phyloP scores from a whole-genome alignment of 169 alveolate species.

The Eimeria acervulina region DNA sequence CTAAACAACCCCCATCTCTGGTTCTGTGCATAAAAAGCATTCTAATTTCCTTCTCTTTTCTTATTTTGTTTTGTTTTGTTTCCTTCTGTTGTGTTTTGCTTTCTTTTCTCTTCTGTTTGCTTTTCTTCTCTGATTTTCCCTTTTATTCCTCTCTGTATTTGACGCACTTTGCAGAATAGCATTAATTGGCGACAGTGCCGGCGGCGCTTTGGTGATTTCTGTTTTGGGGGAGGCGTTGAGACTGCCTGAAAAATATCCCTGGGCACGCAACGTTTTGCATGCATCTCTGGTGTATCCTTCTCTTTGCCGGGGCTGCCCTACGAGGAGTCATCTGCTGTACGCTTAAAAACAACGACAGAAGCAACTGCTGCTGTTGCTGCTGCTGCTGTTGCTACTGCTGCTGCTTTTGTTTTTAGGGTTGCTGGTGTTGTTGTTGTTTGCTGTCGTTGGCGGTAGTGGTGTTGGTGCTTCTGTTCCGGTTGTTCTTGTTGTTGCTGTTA shows the following conservation, averaged over 20 bases:
- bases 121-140: background rate
- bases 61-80: background rate
- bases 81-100: background rate
- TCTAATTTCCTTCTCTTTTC: too few relatives aligned
- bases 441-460: too few relatives aligned
- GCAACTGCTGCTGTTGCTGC: background rate
- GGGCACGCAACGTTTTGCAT: constrained; percentile 42
- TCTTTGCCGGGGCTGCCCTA: constrained; percentile 80
- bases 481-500: too few relatives aligned
- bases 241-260: constrained; percentile 48
- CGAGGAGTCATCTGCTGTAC: constrained; percentile 71
- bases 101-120: background rate
- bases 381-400: background rate
- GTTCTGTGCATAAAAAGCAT: too few relatives aligned
- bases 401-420: too few relatives aligned
- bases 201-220: constrained; percentile 76
- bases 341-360: background rate
- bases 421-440: too few relatives aligned
- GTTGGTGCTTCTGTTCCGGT: too few relatives aligned
- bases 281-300: constrained; percentile 76
- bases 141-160: background rate
- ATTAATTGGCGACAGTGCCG: constrained; percentile 79
- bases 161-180: constrained; percentile 51
- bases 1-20: too few relatives aligned
- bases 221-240: constrained; percentile 78